Percentiles rank a stretch among this genome's conserved stretches.
Conservation (phyloP, 352 stramenopile genomes). For the Phytophthora sp. region DNA sequence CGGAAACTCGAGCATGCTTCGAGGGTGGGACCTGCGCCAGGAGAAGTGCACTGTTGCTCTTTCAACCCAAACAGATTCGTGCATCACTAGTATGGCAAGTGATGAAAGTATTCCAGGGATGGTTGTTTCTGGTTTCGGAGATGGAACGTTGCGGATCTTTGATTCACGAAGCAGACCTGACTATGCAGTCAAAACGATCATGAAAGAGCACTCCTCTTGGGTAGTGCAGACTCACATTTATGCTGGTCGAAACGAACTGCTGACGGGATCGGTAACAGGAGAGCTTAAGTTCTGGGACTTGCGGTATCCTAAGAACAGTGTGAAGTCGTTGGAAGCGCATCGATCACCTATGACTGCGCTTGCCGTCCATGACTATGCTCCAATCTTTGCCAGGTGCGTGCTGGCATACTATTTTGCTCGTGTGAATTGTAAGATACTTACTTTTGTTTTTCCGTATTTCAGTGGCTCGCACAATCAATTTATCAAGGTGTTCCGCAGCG, state of each 20-base stretch:
- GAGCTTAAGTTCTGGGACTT: slow-evolving; percentile 98
- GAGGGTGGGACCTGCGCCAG: slow-evolving; percentile 95
- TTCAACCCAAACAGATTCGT: slow-evolving; percentile 89
- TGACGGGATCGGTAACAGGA: slow-evolving; percentile 94
- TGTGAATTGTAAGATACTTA: not conserved
- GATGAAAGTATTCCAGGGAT: slow-evolving; percentile 78
- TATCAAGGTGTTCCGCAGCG: slow-evolving; percentile 97
- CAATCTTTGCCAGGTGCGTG: slow-evolving; percentile 92
- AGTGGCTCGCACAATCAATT: slow-evolving; percentile 98
- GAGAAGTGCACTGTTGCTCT: slow-evolving; percentile 90
- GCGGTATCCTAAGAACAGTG: slow-evolving; percentile 79
- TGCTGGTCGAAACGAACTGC: slow-evolving; percentile 82
- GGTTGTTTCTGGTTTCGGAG: slow-evolving; percentile 93
- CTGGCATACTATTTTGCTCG: not conserved
- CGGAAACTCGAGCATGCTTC: slow-evolving; percentile 92
- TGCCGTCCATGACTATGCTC: slow-evolving; percentile 94
- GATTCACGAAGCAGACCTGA: slow-evolving; percentile 90
- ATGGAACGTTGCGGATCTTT: slow-evolving; percentile 95
- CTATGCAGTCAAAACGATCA: slow-evolving; percentile 68
- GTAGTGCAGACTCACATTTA: slow-evolving; percentile 94
- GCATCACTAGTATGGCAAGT: slow-evolving; percentile 90
- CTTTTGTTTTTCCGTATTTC: slow-evolving; percentile 1
- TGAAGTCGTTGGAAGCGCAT: slow-evolving; percentile 90
- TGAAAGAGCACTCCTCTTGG: slow-evolving; percentile 95
- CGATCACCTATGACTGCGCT: slow-evolving; percentile 97